Percentiles rank a stretch among this genome's conserved stretches.
These are phyloP conservation scores for Cnidoscolus chayamansa DNA, from an alignment of 441 rosid species.

Conservation along the genomic window DNA sequence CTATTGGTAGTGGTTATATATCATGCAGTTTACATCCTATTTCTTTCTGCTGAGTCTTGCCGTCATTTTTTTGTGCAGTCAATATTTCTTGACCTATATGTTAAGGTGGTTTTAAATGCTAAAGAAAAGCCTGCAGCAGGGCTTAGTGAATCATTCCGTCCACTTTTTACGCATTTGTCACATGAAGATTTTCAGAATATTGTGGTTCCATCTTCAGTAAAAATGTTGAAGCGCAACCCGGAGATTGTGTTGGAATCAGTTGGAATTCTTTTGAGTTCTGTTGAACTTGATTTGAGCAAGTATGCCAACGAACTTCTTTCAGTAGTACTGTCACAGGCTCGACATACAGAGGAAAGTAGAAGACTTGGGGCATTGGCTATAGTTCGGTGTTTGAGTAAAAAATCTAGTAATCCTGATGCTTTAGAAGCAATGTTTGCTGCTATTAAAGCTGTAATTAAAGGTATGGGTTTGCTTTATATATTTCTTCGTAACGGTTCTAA, in stretches of 20 bases:
- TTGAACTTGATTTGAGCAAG: conserved; percentile 88
- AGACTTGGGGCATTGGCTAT: conserved; percentile 69
- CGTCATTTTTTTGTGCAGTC: conserved; percentile 50
- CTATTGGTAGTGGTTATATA: conserved; percentile 9
- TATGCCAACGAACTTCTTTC: conserved; percentile 77
- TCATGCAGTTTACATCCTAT: conserved; percentile 7
- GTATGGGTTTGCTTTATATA: conserved; percentile 37
- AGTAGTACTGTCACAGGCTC: conserved; percentile 77
- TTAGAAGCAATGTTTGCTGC: conserved; percentile 77
- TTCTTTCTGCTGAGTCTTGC: conserved; percentile 18
- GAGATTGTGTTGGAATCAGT: conserved; percentile 90
- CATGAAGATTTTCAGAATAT: conserved; percentile 80
- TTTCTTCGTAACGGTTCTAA: background rate
- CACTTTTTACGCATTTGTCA: conserved; percentile 56
- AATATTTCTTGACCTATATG: conserved; percentile 71
- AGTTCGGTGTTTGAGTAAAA: conserved; percentile 65
- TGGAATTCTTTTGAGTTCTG: conserved; percentile 60
- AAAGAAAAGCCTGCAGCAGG: conserved; percentile 65
- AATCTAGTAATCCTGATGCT: conserved; percentile 94
- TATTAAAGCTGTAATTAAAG: conserved; percentile 84
- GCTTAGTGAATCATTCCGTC: conserved; percentile 65
- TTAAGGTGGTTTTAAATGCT: conserved; percentile 75
- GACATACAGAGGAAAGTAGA: conserved; percentile 87
- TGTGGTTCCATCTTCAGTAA: conserved; percentile 75
- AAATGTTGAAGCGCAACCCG: conserved; percentile 98